A percentile compares a stretch with the other conserved stretches of the same genome.
phyloP scores from a whole-genome alignment of 495 filamentous ascomycete species.

The Poronia punctata region DNA sequence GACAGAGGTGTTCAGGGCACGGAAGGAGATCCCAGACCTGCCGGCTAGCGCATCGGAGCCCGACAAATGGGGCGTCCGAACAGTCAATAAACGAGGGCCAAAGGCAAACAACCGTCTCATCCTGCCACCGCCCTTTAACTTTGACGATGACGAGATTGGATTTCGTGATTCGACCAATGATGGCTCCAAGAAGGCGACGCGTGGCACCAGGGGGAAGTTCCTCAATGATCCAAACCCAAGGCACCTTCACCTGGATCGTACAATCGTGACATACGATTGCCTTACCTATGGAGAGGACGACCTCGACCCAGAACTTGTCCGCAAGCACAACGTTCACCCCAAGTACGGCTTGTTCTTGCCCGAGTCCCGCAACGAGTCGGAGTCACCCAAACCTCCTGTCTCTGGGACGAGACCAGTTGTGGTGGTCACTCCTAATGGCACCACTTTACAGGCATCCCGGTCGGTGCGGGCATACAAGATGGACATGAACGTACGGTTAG shows the following conservation, averaged over 20 bases:
- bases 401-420: slow-evolving; percentile 31
- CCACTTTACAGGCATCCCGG: slow-evolving; percentile 33
- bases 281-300: slow-evolving; percentile 31
- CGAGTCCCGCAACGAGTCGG: slow-evolving; percentile 29
- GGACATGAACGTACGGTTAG: slow-evolving; percentile 19
- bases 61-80: slow-evolving; percentile 35
- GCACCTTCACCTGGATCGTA: slow-evolving; percentile 36
- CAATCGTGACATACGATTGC: slow-evolving; percentile 34
- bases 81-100: slow-evolving; percentile 26
- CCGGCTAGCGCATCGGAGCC: slow-evolving; percentile 31
- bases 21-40: slow-evolving; percentile 26
- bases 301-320: slow-evolving; percentile 34
- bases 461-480: slow-evolving; percentile 26
- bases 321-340: slow-evolving; percentile 38
- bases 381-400: slow-evolving; percentile 23
- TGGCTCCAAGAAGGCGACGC: slow-evolving; percentile 32
- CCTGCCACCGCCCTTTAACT: slow-evolving; percentile 31
- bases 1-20: slow-evolving; percentile 8
- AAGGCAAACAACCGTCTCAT: slow-evolving; percentile 38
- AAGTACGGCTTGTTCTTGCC: slow-evolving; percentile 34
- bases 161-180: slow-evolving; percentile 44
- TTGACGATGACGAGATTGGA: slow-evolving; percentile 38
- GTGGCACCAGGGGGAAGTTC: slow-evolving; percentile 32
- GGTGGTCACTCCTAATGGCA: slow-evolving; percentile 25
- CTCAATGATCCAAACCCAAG: slow-evolving; percentile 34